These are phyloP conservation scores for Lepidopterella palustris DNA, from an alignment of 495 filamentous ascomycete genomes.

Conservation along the genomic window DNA sequence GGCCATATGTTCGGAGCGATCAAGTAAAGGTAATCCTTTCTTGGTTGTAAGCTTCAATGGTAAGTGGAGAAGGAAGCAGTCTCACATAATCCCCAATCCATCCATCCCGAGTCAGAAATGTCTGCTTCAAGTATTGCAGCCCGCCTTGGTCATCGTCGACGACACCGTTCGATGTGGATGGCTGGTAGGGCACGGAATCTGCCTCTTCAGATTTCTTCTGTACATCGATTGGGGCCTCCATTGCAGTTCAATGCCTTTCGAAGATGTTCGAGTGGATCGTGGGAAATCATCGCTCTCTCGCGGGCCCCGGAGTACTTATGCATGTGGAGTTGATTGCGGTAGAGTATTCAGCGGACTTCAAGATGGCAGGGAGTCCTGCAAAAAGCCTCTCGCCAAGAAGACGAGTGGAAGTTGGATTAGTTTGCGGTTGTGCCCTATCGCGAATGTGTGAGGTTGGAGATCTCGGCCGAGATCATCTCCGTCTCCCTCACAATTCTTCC, in stretches of 20 bases:
- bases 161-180: background rate
- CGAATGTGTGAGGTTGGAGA: no score
- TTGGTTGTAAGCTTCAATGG: background rate
- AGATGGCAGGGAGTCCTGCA: no score
- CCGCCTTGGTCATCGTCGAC: background rate
- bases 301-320: no score
- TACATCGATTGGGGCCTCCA: background rate
- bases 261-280: background rate
- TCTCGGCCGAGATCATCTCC: no score
- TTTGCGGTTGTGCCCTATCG: no score
- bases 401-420: no score
- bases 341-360: no score
- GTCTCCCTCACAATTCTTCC: no score
- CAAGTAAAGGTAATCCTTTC: conserved; percentile 37
- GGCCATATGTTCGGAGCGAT: conserved; percentile 43
- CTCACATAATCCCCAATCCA: conserved; percentile 39
- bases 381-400: no score
- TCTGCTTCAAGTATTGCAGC: conserved; percentile 33
- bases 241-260: background rate
- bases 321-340: no score
- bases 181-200: background rate
- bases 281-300: no score
- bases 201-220: background rate
- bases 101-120: conserved; percentile 35
- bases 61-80: conserved; percentile 6